Conservation (phyloP, 805 yeast species). For the Myxozyma melibiosi region DNA sequence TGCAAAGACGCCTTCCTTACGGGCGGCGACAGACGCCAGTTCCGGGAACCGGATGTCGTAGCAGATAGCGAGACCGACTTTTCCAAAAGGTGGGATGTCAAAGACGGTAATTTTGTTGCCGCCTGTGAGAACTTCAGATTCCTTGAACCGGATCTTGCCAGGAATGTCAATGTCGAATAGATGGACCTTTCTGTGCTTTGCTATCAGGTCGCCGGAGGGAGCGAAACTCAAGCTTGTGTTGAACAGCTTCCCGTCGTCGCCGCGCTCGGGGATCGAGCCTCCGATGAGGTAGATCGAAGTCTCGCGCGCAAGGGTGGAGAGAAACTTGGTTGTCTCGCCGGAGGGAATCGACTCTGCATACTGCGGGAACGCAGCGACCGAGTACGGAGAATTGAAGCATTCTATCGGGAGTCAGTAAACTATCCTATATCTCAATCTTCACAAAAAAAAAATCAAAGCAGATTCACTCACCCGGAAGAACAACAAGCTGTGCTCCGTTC, state of each 20-base stretch:
- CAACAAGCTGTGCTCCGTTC: constrained; percentile 67
- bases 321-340: constrained; percentile 62
- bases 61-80: constrained; percentile 78
- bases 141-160: constrained; percentile 84
- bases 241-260: constrained; percentile 58
- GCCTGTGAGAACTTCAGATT: constrained; percentile 70
- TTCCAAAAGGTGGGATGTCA: constrained; percentile 63
- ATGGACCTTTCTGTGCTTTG: constrained; percentile 88
- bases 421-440: too few species aligned
- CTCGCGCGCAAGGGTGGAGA: constrained; percentile 67
- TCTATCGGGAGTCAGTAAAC: too few species aligned
- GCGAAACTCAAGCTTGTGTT: constrained; percentile 76
- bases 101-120: constrained; percentile 83
- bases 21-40: constrained; percentile 65
- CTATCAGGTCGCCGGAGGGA: constrained; percentile 73
- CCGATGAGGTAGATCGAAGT: constrained; percentile 71
- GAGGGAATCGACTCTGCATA: constrained; percentile 86
- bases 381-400: constrained; percentile 94
- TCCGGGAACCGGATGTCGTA: constrained; percentile 91
- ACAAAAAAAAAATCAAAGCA: background rate
- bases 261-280: constrained; percentile 87
- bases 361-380: constrained; percentile 79
- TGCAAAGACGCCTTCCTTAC: constrained; percentile 70
- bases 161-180: constrained; percentile 92
- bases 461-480: constrained; percentile 57